Conservation (phyloP, 2,329 filamentous ascomycete genomes). For the Fusarium chlamydosporum region DNA sequence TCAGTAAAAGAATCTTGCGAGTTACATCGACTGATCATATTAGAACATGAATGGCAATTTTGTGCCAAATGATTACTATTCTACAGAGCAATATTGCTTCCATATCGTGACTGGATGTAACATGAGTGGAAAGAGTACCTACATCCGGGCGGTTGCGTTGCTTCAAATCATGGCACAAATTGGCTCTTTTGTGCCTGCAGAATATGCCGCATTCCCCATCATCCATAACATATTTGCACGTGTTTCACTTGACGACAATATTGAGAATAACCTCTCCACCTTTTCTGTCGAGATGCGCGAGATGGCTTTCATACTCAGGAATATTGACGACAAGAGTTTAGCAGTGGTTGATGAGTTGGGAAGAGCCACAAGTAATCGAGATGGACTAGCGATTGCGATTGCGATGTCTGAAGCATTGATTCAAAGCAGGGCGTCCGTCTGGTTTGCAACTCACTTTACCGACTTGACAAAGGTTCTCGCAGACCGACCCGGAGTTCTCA, state of each 20-base stretch:
- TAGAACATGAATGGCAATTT: constrained; percentile 76
- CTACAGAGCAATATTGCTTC: constrained; percentile 83
- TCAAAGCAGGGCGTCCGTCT: constrained; percentile 82
- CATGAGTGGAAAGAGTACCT: constrained; percentile 98
- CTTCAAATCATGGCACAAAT: constrained; percentile 95
- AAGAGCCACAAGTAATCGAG: constrained; percentile 87
- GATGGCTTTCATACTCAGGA: constrained; percentile 90
- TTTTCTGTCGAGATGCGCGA: constrained; percentile 97
- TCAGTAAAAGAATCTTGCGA: constrained; percentile 39
- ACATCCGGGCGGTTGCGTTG: constrained; percentile 87
- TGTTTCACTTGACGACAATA: constrained; percentile 86
- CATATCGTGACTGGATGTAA: constrained; percentile 97
- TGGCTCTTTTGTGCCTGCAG: constrained; percentile 89
- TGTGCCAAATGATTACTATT: constrained; percentile 92
- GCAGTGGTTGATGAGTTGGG: constrained; percentile 93
- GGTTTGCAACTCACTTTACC: constrained; percentile 94
- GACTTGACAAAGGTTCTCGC: constrained; percentile 83
- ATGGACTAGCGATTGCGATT: constrained; percentile 90
- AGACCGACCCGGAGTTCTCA: constrained; percentile 83
- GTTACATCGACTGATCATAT: background rate
- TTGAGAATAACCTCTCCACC: constrained; percentile 91
- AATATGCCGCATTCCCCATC: constrained; percentile 85
- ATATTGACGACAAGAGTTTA: constrained; percentile 82
- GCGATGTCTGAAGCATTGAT: constrained; percentile 91
- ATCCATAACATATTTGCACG: constrained; percentile 88